Evolutionary conservation across 257 asterid genomes (phyloP).

Genomic region (Penstemon newberryi): DNA sequence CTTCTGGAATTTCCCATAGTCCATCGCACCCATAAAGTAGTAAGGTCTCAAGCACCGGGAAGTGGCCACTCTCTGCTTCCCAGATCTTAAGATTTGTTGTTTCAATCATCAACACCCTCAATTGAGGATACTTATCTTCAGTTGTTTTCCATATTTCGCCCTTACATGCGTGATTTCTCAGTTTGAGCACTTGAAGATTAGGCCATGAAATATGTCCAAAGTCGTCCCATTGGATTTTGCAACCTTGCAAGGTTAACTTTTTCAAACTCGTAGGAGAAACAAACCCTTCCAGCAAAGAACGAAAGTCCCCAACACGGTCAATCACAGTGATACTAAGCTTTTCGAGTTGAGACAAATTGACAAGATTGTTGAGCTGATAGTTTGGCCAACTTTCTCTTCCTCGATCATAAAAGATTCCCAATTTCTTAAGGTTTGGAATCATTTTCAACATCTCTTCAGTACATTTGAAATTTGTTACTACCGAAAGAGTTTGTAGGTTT

Average conservation of each 20-base stretch:
- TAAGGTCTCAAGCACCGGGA: constrained; percentile 27
- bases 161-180: neutral
- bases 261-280: neutral
- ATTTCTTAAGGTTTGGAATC: neutral
- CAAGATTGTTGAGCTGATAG: neutral
- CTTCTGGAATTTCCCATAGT: constrained; percentile 19
- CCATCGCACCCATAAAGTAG: neutral
- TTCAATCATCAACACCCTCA: neutral
- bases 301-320: neutral
- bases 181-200: constrained; percentile 17
- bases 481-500: neutral
- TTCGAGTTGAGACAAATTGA: neutral
- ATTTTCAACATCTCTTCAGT: neutral
- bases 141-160: constrained; percentile 23
- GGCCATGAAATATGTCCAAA: neutral
- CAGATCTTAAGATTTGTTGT: neutral
- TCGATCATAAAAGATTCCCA: neutral
- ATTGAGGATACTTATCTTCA: constrained; percentile 16
- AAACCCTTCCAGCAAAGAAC: neutral
- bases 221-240: neutral
- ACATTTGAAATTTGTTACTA: neutral
- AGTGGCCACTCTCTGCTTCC: constrained; percentile 18
- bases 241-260: neutral
- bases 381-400: neutral
- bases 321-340: neutral